Evolutionary conservation across 108 stramenopile genomes (phyloP).

Genomic region (Craspedostauros australis): DNA sequence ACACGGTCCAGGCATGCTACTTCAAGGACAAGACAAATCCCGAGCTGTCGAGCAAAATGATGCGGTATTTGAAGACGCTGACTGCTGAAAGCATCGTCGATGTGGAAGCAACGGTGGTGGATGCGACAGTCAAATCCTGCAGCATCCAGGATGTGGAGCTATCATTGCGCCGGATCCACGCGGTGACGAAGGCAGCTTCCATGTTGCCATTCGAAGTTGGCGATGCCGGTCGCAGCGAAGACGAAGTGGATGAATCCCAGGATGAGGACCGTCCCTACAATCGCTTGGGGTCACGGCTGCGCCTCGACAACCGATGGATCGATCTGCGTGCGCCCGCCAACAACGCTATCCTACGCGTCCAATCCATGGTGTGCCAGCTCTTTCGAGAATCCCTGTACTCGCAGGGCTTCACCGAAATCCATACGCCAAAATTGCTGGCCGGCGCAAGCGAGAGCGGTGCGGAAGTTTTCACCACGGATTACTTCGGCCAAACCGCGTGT

Average conservation of each 20-base stretch:
- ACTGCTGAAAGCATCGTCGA: conserved; percentile 91
- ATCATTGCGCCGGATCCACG: conserved; percentile 71
- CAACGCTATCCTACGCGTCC: conserved; percentile 93
- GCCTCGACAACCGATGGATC: conserved; percentile 93
- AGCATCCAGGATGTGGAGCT: conserved; percentile 77
- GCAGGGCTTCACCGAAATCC: conserved; percentile 91
- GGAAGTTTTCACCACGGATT: conserved; percentile 95
- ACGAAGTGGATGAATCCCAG: conserved; percentile 88
- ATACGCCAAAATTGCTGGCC: conserved; percentile 92
- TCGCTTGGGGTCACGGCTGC: conserved; percentile 82
- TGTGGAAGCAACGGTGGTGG: conserved; percentile 76
- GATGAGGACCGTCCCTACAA: conserved; percentile 91
- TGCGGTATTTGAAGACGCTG: conserved; percentile 86
- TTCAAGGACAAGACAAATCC: conserved; percentile 94
- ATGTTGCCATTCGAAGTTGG: conserved; percentile 91
- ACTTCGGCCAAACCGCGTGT: conserved; percentile 93
- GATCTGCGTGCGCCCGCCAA: conserved; percentile 94
- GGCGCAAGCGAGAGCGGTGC: conserved; percentile 95
- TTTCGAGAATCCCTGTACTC: conserved; percentile 89
- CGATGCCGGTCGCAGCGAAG: conserved; percentile 89
- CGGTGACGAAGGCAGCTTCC: conserved; percentile 78
- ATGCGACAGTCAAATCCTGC: conserved; percentile 75
- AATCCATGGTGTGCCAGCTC: conserved; percentile 88
- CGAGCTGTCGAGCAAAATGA: conserved; percentile 78
- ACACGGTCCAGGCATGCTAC: conserved; percentile 90